Evolutionary conservation across 2,329 filamentous ascomycete species (phyloP), one percentile per base, ranked within the genome.

Genomic region (Colletotrichum navitas): DNA sequence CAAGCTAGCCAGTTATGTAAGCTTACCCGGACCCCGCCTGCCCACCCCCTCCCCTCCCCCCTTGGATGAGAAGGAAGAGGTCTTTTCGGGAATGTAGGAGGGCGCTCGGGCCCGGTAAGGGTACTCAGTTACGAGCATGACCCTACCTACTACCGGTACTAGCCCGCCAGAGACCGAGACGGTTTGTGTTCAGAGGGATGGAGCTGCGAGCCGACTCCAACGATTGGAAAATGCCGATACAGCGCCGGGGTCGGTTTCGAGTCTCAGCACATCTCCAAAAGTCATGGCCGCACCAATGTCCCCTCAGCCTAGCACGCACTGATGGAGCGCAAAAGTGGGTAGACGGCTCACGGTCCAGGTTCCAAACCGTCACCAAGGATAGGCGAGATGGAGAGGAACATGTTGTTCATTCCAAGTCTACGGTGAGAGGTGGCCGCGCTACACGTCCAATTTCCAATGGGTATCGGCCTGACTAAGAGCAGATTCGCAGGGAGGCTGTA

Each of bases 381-480:
- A 68, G 68, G 58, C 64, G 68, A 63, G 21, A 68, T 71, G 59
- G 68, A 7, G 54, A 68, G 68, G 51, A 58, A 36, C 68, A 63
- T 52, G 59, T 49, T 52, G 39, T 54, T 52, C 29, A 39, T 45
- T 32, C 32, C 59, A 10, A 68, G 45, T 21, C 52, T 49, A 29
- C 29, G 29, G 52, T 47, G 59, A 59, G 51, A 10, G 10, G 21
- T 21, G 43, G 43, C 21, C 7, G 43, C 18, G 43, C 18, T 60
- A 60, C 65, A 63, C 60, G 59, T 54, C 24, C 59, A 63, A 60
- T 68, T 41, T 68, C 65, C 59, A 68, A 51, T 10, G 11, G 66
- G 55, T 58, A 56, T 62, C 63, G 56, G 49, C 54, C 54, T 65
- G 11, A 59, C 34, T 21, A 55, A n/a, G 43, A 36, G 41, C 24